phyloP scores from a whole-genome alignment of 345 rosid genomes.

The Fremontodendron californicum region DNA sequence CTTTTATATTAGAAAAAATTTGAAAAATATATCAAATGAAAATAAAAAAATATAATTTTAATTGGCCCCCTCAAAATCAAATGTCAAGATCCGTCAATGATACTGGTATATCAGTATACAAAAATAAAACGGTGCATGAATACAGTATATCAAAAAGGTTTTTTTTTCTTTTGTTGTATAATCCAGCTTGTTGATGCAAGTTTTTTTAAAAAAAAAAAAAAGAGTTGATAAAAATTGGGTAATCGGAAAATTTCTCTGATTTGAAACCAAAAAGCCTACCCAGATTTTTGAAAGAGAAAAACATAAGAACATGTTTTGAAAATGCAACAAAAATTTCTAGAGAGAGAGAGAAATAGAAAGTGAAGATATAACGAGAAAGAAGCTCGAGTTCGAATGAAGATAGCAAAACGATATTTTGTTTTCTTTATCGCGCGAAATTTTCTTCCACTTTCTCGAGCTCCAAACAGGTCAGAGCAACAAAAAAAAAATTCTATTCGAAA shows the following conservation, averaged over 20 bases:
- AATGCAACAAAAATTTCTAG: neutral
- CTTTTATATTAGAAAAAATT: no score
- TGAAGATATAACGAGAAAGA: slow-evolving; percentile 1
- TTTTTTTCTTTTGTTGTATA: no score
- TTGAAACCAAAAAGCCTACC: neutral
- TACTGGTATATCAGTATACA: no score
- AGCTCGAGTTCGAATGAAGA: slow-evolving; percentile 1
- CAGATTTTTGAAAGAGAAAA: neutral
- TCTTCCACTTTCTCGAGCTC: slow-evolving; percentile 16
- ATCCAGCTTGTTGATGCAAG: no score
- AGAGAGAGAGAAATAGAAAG: neutral
- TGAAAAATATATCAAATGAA: no score
- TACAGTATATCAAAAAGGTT: no score
- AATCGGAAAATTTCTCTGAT: neutral
- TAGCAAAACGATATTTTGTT: neutral
- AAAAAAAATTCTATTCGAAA: neutral
- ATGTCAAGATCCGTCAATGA: no score
- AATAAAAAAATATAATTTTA: no score
- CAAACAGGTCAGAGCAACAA: slow-evolving; percentile 29
- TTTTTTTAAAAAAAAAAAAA: no score
- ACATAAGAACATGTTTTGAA: neutral
- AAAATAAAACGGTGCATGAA: no score
- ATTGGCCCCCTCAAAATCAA: no score
- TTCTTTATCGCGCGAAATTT: neutral
- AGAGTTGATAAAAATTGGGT: neutral